Evolutionary conservation across 2,329 filamentous ascomycete genomes (phyloP).

Genomic region (Leptographium flavum): DNA sequence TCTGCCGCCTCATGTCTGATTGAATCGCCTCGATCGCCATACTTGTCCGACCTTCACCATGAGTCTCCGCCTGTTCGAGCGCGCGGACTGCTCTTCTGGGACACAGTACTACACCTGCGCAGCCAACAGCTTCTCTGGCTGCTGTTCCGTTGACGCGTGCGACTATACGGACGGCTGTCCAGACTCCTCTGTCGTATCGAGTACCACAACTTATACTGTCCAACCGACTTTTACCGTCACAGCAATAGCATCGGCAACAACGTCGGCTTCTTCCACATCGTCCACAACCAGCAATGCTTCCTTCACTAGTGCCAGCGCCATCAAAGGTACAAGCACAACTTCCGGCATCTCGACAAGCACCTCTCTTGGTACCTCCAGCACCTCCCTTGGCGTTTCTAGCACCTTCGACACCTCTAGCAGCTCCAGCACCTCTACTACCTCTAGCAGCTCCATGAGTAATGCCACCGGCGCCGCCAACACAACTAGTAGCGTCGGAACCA

Average conservation of each 20-base stretch:
- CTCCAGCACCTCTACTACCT: neutral
- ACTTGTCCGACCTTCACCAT: slow-evolving; percentile 5
- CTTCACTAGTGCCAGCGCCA: no score
- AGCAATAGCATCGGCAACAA: neutral
- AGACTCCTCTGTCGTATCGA: neutral
- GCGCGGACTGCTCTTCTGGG: slow-evolving; percentile 16
- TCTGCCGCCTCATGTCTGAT: no score
- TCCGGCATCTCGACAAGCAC: no score
- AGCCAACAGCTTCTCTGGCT: slow-evolving; percentile 24
- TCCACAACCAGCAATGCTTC: neutral
- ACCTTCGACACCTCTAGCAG: no score
- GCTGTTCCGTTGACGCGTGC: slow-evolving; percentile 32
- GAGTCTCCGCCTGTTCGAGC: slow-evolving; percentile 1
- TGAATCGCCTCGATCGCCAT: no score
- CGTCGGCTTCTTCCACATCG: neutral
- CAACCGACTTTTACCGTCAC: neutral
- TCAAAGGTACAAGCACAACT: no score
- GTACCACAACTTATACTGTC: no score
- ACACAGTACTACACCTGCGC: slow-evolving; percentile 23
- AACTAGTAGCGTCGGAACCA: slow-evolving; percentile 9
- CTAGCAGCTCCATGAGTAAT: neutral
- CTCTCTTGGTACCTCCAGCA: no score
- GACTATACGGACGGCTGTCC: slow-evolving; percentile 14
- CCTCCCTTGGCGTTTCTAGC: no score
- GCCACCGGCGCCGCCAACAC: neutral